Conservation (phyloP, 768 basidiomycete species). For the Hygrophorus russula region DNA sequence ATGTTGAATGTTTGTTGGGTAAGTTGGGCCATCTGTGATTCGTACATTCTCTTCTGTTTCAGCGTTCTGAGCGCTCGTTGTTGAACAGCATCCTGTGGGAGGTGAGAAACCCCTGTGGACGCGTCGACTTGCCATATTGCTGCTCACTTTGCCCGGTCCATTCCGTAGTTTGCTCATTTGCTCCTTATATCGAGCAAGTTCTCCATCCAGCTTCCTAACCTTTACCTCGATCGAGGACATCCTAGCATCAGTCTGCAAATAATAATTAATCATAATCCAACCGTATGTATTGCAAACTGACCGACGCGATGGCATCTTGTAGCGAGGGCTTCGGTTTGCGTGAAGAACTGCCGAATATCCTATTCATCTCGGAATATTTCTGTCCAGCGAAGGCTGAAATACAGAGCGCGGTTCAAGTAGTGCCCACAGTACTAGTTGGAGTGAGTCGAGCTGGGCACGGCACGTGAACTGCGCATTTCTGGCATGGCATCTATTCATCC, state of each 20-base stretch:
- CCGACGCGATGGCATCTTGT: slow-evolving; percentile 87
- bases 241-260: slow-evolving; percentile 69
- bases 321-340: slow-evolving; percentile 82
- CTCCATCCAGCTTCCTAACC: slow-evolving; percentile 91
- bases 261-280: neutral
- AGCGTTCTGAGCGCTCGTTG: slow-evolving; percentile 88
- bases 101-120: neutral
- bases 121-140: neutral
- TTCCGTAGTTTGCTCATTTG: slow-evolving; percentile 91
- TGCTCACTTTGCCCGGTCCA: slow-evolving; percentile 88
- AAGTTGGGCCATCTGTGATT: slow-evolving; percentile 81
- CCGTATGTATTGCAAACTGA: slow-evolving; percentile 24
- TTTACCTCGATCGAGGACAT: slow-evolving; percentile 91
- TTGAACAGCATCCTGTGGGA: slow-evolving; percentile 71
- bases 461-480: too few species aligned
- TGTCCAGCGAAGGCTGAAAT: neutral
- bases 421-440: too few species aligned
- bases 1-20: slow-evolving; percentile 97
- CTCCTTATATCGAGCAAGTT: slow-evolving; percentile 84
- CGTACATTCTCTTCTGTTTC: slow-evolving; percentile 95
- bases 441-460: too few species aligned
- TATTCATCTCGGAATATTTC: slow-evolving; percentile 46
- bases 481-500: slow-evolving; percentile 43
- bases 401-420: too few species aligned
- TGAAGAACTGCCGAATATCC: slow-evolving; percentile 68